Evolutionary conservation across 768 basidiomycete species (phyloP).

Genomic region (Boletus bicolor): DNA sequence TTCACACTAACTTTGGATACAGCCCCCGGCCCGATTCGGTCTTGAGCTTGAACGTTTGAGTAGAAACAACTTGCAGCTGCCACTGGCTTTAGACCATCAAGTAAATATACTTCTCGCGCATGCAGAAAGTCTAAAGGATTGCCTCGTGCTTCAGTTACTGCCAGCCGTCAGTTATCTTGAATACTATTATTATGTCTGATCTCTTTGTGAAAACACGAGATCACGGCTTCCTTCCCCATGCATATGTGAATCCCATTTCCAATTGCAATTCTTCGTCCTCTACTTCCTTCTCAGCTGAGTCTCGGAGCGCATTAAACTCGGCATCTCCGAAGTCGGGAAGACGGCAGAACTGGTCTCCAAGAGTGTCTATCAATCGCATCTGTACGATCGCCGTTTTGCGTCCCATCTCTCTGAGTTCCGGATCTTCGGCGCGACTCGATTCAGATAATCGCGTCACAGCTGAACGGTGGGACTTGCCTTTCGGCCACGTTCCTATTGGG

Average conservation of each 20-base stretch:
- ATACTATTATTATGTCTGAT: too few relatives aligned
- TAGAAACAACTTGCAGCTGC: too few relatives aligned
- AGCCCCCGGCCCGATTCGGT: too few relatives aligned
- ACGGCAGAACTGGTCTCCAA: conserved; percentile 2
- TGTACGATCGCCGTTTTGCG: conserved; percentile 1
- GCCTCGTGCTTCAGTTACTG: too few relatives aligned
- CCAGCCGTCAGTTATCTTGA: too few relatives aligned
- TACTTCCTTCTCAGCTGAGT: neutral
- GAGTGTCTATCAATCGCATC: conserved; percentile 1
- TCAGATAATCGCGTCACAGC: neutral
- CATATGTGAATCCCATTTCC: conserved; percentile 1
- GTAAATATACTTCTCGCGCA: too few relatives aligned
- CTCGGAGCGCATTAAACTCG: neutral
- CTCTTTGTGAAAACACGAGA: too few relatives aligned
- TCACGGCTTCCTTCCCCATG: neutral
- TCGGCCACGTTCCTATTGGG: conserved; percentile 6
- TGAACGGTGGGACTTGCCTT: neutral
- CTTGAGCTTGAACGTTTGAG: too few relatives aligned
- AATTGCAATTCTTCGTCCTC: neutral
- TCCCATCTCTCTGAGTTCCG: conserved; percentile 2
- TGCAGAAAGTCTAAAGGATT: too few relatives aligned
- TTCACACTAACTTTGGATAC: too few relatives aligned
- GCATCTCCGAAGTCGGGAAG: neutral
- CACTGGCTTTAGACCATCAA: too few relatives aligned
- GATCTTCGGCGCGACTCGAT: neutral